Percentiles rank a stretch among this genome's conserved stretches.
Evolutionary conservation across 176 grass and related monocot species (phyloP).

Genomic region (Calamus simplicifolius): DNA sequence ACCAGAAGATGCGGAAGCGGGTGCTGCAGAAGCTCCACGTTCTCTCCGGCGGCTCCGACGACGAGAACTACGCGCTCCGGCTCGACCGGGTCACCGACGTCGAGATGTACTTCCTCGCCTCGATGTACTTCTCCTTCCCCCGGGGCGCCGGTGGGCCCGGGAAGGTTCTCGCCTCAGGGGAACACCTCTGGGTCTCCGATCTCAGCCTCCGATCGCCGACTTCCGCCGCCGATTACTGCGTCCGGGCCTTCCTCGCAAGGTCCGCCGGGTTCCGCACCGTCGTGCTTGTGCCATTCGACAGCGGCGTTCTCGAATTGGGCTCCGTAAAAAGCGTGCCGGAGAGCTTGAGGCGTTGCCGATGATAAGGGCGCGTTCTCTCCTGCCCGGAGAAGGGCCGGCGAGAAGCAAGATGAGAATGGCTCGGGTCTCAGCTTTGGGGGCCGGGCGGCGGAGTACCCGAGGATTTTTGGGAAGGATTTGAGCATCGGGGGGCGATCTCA

Average conservation of each 20-base stretch:
- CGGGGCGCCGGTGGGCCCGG: conserved; percentile 53
- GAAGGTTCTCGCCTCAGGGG: conserved; percentile 27
- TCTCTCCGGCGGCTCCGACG: conserved; percentile 56
- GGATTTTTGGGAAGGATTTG: conserved; percentile 47
- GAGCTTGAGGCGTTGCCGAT: conserved; percentile 33
- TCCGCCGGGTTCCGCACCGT: conserved; percentile 61
- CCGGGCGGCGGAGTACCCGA: conserved; percentile 8
- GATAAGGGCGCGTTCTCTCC: conserved; percentile 27
- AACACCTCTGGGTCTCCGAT: conserved; percentile 55
- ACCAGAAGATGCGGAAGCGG: conserved; percentile 34
- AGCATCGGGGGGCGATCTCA: not conserved
- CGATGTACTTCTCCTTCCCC: conserved; percentile 90
- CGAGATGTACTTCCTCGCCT: conserved; percentile 86
- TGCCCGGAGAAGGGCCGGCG: not conserved
- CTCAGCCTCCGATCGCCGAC: not conserved
- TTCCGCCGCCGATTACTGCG: conserved; percentile 33
- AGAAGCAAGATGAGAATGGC: not conserved
- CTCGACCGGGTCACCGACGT: conserved; percentile 60
- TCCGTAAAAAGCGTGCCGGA: conserved; percentile 48
- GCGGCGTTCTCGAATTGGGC: conserved; percentile 70
- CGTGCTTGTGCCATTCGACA: conserved; percentile 54
- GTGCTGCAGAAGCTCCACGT: conserved; percentile 64
- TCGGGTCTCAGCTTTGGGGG: not conserved
- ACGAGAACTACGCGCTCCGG: conserved; percentile 40
- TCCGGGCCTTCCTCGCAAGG: conserved; percentile 47